Conservation (phyloP, 164 flowering plant genomes). For the Vitis cinerea region DNA sequence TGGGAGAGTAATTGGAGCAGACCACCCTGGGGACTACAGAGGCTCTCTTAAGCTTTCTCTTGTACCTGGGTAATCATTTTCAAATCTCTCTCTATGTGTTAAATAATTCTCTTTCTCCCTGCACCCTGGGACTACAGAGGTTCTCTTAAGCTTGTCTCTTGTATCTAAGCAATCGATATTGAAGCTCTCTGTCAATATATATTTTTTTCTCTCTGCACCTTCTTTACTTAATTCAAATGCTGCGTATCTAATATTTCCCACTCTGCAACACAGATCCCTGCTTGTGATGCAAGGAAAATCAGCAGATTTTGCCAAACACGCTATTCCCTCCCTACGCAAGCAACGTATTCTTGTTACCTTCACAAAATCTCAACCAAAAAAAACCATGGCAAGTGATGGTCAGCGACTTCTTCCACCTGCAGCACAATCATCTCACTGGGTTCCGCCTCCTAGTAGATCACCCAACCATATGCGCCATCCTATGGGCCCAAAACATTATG, state of each 20-base stretch:
- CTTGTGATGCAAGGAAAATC: conserved; percentile 78
- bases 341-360: conserved; percentile 76
- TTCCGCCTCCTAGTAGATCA: conserved; percentile 48
- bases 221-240: no score
- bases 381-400: conserved; percentile 24
- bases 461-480: conserved; percentile 53
- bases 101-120: background rate
- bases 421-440: conserved; percentile 49
- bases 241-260: background rate
- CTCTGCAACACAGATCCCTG: conserved; percentile 50
- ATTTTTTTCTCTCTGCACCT: background rate
- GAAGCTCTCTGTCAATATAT: background rate
- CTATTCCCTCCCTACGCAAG: conserved; percentile 62
- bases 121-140: background rate
- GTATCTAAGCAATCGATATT: background rate
- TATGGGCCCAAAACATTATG: conserved; percentile 50
- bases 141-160: background rate
- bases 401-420: conserved; percentile 33
- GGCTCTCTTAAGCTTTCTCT: conserved; percentile 76
- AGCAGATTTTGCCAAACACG: conserved; percentile 70
- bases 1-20: conserved; percentile 57
- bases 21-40: conserved; percentile 73
- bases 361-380: conserved; percentile 62
- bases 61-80: conserved; percentile 63
- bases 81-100: background rate